Evolutionary conservation across 805 yeast species (phyloP).

Genomic region (Lachancea quebecensis): DNA sequence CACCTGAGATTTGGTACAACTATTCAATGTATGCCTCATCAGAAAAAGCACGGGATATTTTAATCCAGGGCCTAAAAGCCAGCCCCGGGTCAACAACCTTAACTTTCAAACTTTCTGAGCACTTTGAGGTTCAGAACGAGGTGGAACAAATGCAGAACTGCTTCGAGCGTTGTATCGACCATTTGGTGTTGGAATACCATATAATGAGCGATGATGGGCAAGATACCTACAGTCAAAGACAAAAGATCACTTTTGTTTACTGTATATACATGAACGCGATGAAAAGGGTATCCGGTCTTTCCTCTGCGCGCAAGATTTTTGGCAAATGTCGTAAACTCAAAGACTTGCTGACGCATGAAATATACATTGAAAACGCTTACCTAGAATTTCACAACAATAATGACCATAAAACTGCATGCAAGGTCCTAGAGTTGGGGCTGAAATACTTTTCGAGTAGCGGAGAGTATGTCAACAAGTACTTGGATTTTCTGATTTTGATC

Average conservation of each 20-base stretch:
- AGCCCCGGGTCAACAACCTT: slow-evolving; percentile 69
- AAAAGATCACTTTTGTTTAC: slow-evolving; percentile 53
- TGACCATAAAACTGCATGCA: slow-evolving; percentile 60
- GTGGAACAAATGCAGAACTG: slow-evolving; percentile 42
- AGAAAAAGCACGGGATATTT: slow-evolving; percentile 26
- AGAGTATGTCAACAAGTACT: slow-evolving; percentile 58
- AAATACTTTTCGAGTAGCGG: slow-evolving; percentile 48
- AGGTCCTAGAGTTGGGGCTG: slow-evolving; percentile 74
- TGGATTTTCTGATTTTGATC: slow-evolving; percentile 60
- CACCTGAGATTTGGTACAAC: slow-evolving; percentile 36
- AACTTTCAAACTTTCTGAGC: slow-evolving; percentile 60
- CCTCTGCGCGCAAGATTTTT: slow-evolving; percentile 68
- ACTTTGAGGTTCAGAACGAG: slow-evolving; percentile 53
- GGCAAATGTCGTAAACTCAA: slow-evolving; percentile 59
- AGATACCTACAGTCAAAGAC: slow-evolving; percentile 15
- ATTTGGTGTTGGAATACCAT: slow-evolving; percentile 36
- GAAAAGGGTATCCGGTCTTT: slow-evolving; percentile 60
- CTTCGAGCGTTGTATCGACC: slow-evolving; percentile 46
- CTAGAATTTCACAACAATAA: slow-evolving; percentile 65
- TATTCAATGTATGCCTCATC: slow-evolving; percentile 29
- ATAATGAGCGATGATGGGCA: slow-evolving; percentile 15
- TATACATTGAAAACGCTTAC: slow-evolving; percentile 75
- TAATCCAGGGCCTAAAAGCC: slow-evolving; percentile 49
- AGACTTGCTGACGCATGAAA: slow-evolving; percentile 55
- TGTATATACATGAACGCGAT: slow-evolving; percentile 63